Evolutionary conservation across 768 basidiomycete genomes (phyloP), one percentile per base, ranked within the genome.

Genomic region (Xanthoconium stramineum): DNA sequence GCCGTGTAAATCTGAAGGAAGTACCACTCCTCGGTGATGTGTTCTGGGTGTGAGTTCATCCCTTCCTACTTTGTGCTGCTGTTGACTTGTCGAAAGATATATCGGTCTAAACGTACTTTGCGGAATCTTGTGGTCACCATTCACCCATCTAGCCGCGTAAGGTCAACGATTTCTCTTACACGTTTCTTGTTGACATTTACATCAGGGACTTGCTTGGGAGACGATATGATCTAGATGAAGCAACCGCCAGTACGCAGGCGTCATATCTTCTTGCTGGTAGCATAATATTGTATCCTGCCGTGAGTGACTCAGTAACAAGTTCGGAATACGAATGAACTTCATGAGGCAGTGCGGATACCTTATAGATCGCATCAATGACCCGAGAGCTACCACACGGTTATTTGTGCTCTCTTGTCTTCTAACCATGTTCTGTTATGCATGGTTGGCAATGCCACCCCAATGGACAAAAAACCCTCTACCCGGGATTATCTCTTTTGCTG

Each of bases 51-150:
- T 88, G 69, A 73, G 84, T 71, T 5, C 38, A 44, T 54, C 12
- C 12, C 45, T 40, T 29, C 11, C 42, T 15, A 52, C 29, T 4
- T 13, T 28, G 19, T 39, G 32, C 32, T 20, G 50, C 37, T 58
- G 51, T 59, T 54, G 57, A 61, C 19, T 32, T 29, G 7, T 51
- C 29, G 29, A 8, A 60, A 88, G 86, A 15, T 91, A 91, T 67
- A 83, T 91, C 54, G 84, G 79, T 3, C 64, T 89, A n/a, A 91
- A 91, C 58, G 68, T 91, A 13, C 72, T 91, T 15, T 92, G 86
- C 57, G 89, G 89, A 17, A 75, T 83, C 57, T 82, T 90, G 36
- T 91, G 89, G 89, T 74, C 82, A 4, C 90, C 89, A 4, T 90
- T 89, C 66, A 83, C 82, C 12, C 88, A 91, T 64, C 81, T 92